Evolutionary conservation across 2,329 filamentous ascomycete genomes (phyloP), one percentile per base, ranked within the genome.

Genomic region (Mollisia scopiformis): DNA sequence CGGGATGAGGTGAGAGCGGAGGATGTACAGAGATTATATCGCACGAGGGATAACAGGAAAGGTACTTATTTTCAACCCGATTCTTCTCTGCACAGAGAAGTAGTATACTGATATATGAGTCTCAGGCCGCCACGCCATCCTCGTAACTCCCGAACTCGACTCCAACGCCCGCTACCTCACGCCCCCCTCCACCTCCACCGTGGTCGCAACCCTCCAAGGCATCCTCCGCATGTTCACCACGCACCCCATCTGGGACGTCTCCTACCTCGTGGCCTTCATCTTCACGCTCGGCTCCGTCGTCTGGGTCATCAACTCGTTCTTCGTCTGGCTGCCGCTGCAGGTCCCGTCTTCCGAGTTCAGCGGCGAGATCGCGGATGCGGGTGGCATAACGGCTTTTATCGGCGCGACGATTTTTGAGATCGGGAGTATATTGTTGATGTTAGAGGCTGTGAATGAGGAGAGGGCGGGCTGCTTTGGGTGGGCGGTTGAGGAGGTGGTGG

Each of bases 361-460:
- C 0, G 78, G 78, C 30, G 87, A 90, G 72, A 73, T 76, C 1
- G 62, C 77, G 7, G 76, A 77, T 64, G 88, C 78, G 0, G 87
- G 84, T 3, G 88, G 87, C 1, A 79, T 88, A 23, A 85, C 83
- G 0, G 86, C 85, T 0, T 85, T 89, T 67, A 79, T 90, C n/a
- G 88, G 88, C 3, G 87, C 87, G 0, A 88, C 85, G 0, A 75
- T 90, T 6, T 90, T 91, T 70, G 86, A 88, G 66, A 57, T 88
- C 3, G 88, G 87, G 0, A 86, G 84, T 35, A 69, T 90, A 1
- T 73, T 90, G 1, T 77, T 90, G 27, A 78, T 90, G 73, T 75
- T 89, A 1, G 88, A 91, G 72, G 88, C 88, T 3, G 78, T 89
- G n/a, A 91, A 91, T 70, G 85, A 87, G 68, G 85, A 89, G 67